Percentiles rank a stretch among this genome's conserved stretches.
phyloP scores from a whole-genome alignment of 2,329 filamentous ascomycete genomes.

The Epichloe gansuensis region DNA sequence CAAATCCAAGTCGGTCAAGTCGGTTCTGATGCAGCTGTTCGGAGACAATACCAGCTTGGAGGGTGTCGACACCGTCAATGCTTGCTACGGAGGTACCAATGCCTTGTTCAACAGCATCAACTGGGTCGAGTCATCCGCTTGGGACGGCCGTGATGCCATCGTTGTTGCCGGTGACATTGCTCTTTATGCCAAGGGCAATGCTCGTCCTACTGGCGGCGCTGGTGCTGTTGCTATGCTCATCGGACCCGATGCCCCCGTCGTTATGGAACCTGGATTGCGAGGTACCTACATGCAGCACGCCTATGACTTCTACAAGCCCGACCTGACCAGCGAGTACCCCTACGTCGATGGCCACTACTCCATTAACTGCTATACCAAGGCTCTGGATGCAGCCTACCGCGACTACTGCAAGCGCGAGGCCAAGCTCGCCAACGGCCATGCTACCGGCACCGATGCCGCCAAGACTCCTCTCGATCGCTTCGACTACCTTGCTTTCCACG shows the following conservation, averaged over 20 bases:
- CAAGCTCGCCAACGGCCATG: conserved; percentile 39
- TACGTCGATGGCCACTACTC: conserved; percentile 79
- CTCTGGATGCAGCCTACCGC: conserved; percentile 70
- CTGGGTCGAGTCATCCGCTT: conserved; percentile 78
- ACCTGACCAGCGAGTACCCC: conserved; percentile 77
- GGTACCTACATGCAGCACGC: conserved; percentile 73
- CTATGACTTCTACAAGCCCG: conserved; percentile 87
- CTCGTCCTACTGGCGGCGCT: conserved; percentile 69
- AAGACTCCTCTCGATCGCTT: conserved; percentile 67
- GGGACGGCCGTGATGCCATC: conserved; percentile 73
- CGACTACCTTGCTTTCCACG: conserved; percentile 73
- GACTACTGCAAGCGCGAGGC: conserved; percentile 67
- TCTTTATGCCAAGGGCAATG: conserved; percentile 72
- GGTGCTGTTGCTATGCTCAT: conserved; percentile 70
- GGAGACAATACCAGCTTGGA: conserved; percentile 75
- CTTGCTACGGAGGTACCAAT: conserved; percentile 79
- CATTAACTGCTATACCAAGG: conserved; percentile 68
- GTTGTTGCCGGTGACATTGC: conserved; percentile 76
- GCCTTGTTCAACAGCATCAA: conserved; percentile 73
- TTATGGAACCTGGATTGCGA: conserved; percentile 66
- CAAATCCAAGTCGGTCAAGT: conserved; percentile 88
- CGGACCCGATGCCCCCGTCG: conserved; percentile 65
- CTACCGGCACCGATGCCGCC: conserved; percentile 30
- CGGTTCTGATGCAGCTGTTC: conserved; percentile 78
- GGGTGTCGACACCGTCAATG: conserved; percentile 73